Evolutionary conservation across 1,139 yeast species (phyloP).

Genomic region (Candida glucosophila): DNA sequence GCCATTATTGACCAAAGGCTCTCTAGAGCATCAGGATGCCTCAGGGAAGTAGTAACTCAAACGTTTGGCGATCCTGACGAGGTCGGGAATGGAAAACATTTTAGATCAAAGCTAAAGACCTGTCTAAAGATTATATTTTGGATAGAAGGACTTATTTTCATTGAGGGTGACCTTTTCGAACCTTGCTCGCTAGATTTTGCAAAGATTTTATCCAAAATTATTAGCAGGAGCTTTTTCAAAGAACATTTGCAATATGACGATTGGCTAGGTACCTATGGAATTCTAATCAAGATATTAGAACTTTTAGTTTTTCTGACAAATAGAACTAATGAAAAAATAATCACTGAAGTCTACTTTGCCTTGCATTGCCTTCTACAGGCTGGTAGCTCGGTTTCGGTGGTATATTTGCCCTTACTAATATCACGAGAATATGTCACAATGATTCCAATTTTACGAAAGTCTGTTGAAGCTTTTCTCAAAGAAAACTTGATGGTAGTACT

Average conservation of each 20-base stretch:
- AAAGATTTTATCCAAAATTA: conserved; percentile 17
- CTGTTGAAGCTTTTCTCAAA: no score
- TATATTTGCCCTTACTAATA: conserved; percentile 12
- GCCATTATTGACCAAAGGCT: conserved; percentile 31
- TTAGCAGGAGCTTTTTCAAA: conserved; percentile 24
- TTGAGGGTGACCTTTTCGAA: conserved; percentile 12
- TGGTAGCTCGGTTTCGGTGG: conserved; percentile 13
- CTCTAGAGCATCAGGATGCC: conserved; percentile 28
- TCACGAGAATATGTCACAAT: no score
- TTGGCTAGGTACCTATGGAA: conserved; percentile 21
- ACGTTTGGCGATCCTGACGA: conserved; percentile 9
- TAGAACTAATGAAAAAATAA: conserved; percentile 13
- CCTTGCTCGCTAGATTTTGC: conserved; percentile 31
- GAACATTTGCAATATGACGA: conserved; percentile 28
- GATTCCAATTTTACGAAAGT: no score
- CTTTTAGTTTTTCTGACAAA: no score
- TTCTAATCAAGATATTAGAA: no score
- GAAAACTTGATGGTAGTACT: conserved; percentile 16
- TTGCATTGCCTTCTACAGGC: conserved; percentile 22
- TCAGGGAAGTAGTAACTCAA: conserved; percentile 24
- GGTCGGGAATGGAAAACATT: conserved; percentile 1
- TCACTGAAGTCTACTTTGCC: conserved; percentile 18
- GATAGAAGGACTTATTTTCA: conserved; percentile 14
- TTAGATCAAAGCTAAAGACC: conserved; percentile 22
- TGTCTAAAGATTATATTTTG: conserved; percentile 17